Evolutionary conservation across 2,329 filamentous ascomycete genomes (phyloP).

Genomic region (Pseudodiploospora longispora): DNA sequence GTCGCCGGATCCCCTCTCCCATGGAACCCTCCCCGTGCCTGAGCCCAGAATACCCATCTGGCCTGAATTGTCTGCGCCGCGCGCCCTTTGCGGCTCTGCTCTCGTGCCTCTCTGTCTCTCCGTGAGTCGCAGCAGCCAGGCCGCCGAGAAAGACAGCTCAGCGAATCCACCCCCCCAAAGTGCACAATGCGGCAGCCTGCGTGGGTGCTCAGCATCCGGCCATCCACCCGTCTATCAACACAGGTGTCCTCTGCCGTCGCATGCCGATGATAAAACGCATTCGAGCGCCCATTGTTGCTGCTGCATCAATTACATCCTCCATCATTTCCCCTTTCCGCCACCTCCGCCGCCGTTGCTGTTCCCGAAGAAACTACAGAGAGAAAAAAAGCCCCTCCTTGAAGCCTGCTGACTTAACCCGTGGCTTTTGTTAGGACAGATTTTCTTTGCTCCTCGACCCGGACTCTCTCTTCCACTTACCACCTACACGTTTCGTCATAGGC

Average conservation of each 20-base stretch:
- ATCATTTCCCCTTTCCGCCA: background rate
- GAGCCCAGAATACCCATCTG: background rate
- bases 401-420: slow-evolving; percentile 19
- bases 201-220: slow-evolving; percentile 1
- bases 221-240: slow-evolving; percentile 7
- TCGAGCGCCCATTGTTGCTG: background rate
- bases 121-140: no score
- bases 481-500: slow-evolving; percentile 19
- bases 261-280: slow-evolving; percentile 9
- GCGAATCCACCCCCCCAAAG: slow-evolving; percentile 3
- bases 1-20: background rate
- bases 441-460: slow-evolving; percentile 12
- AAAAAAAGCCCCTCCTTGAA: slow-evolving; percentile 11
- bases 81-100: slow-evolving; percentile 1
- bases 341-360: background rate
- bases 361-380: background rate
- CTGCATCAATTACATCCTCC: slow-evolving; percentile 3
- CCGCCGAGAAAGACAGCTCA: slow-evolving; percentile 4
- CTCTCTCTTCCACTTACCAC: slow-evolving; percentile 8
- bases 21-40: background rate
- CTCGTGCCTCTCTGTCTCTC: background rate
- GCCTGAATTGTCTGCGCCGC: background rate
- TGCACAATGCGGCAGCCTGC: slow-evolving; percentile 10
- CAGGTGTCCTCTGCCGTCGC: slow-evolving; percentile 17
- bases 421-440: slow-evolving; percentile 21